Conservation (phyloP, 306 rosid genomes). For the Datisca glomerata region DNA sequence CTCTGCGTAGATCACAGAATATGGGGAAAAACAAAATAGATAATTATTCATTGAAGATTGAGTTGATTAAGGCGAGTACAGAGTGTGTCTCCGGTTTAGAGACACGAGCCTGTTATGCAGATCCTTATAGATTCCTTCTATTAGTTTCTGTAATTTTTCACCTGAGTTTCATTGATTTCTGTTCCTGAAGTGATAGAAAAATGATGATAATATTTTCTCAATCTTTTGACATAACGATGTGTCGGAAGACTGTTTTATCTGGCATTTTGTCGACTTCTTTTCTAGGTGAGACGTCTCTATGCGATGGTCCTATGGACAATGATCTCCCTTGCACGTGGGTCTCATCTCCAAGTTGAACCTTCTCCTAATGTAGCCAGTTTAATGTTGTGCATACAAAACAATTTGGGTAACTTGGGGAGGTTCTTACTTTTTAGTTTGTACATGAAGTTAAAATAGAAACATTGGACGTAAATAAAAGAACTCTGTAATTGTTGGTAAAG, state of each 20-base stretch:
- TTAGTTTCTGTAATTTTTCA: slow-evolving; percentile 8
- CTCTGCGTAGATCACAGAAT: slow-evolving; percentile 3
- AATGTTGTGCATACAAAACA: slow-evolving; percentile 2
- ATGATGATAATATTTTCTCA: slow-evolving; percentile 14
- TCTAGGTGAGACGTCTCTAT: not conserved
- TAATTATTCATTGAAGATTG: no score
- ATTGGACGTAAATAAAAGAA: no score
- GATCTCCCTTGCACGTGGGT: slow-evolving; percentile 67
- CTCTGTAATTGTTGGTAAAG: no score
- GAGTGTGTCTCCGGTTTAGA: not conserved
- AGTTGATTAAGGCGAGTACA: no score
- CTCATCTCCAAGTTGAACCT: slow-evolving; percentile 38
- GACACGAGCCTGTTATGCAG: slow-evolving; percentile 20
- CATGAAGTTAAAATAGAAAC: no score
- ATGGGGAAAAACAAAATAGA: slow-evolving; percentile 3
- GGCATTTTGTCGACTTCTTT: not conserved
- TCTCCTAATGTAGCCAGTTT: slow-evolving; percentile 16
- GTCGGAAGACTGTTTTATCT: slow-evolving; percentile 1
- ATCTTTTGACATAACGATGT: slow-evolving; percentile 20
- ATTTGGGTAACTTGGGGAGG: no score
- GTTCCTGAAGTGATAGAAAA: slow-evolving; percentile 28
- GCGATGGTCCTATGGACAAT: no score
- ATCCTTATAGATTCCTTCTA: slow-evolving; percentile 27
- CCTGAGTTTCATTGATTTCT: slow-evolving; percentile 23
- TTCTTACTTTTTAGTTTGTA: no score